Evolutionary conservation across 2,329 filamentous ascomycete genomes (phyloP), one percentile per base, ranked within the genome.

Genomic region (Nemania sp.): DNA sequence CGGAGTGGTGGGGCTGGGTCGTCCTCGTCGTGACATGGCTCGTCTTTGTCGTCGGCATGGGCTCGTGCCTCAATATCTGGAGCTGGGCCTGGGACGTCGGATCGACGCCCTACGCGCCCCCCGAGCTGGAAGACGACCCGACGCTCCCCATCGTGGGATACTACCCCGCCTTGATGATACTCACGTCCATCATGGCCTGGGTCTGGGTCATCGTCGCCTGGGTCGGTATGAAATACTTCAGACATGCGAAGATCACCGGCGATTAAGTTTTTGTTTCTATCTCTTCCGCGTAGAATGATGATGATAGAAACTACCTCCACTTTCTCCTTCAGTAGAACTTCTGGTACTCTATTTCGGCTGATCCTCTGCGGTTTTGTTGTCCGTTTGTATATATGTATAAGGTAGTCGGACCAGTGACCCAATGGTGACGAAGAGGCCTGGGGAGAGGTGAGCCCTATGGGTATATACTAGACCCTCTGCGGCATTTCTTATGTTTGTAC

Each of bases 221-320:
- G 95, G 89, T 98, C 50, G 95, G 95, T 21, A 98, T 99, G 94
- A 99, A 99, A 75, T 98, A 98, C 76, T 99, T 99, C 73, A 87
- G 93, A 68, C 95, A 99, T 80, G 94, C 95, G 35, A 97, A 97
- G 79, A 96, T 98, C 60, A 85, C 80, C 58, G 83, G 83, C 34
- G 84, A 87, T 72, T 91, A 50, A 21, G 37, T 43, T 15, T 21
- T 5, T 32, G 18, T 46, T 7, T 45, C 21, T 10, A 1, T 25
- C 12, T 42, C 34, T 49, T n/a, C n/a, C n/a, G n/a, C n/a, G n/a
- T n/a, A n/a, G n/a, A n/a, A n/a, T n/a, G n/a, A n/a, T n/a, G n/a
- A 39, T 39, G 12, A 39, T 39, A 39, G 15, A n/a, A 39, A 12
- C 10, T 11, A 13, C 35, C 15, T 13, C 11, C 12, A 39, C 35